These are phyloP conservation scores for Colletotrichum godetiae DNA, from an alignment of 2,329 filamentous ascomycete species.

Conservation along the genomic window DNA sequence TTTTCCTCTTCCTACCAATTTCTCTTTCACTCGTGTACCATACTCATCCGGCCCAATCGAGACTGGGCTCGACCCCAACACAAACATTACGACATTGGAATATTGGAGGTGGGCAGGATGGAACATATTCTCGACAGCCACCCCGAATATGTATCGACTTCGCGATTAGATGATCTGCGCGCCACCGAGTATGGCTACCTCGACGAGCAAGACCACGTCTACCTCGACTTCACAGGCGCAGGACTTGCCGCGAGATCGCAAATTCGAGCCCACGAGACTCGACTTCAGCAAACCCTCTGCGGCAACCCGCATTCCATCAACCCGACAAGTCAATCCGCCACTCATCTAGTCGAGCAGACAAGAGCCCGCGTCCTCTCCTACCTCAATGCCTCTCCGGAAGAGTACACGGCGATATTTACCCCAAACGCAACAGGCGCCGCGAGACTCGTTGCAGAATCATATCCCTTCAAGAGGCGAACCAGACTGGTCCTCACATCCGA, in stretches of 20 bases:
- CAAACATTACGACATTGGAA: background rate
- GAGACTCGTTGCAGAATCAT: conserved; percentile 52
- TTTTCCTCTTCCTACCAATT: background rate
- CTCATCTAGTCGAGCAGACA: conserved; percentile 45
- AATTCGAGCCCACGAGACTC: conserved; percentile 44
- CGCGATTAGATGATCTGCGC: conserved; percentile 45
- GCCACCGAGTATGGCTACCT: conserved; percentile 49
- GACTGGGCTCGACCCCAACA: no score
- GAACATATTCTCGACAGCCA: conserved; percentile 37
- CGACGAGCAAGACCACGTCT: conserved; percentile 50
- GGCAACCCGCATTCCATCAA: conserved; percentile 55
- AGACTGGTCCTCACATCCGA: conserved; percentile 50
- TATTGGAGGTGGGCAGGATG: background rate
- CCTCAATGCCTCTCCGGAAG: conserved; percentile 48
- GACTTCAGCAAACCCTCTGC: conserved; percentile 43
- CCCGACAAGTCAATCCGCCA: conserved; percentile 49
- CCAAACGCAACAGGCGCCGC: conserved; percentile 53
- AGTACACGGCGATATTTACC: conserved; percentile 54
- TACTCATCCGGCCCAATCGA: no score
- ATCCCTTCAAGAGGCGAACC: conserved; percentile 43
- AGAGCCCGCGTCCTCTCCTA: conserved; percentile 46
- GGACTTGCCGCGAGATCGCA: conserved; percentile 49
- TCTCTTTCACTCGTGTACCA: background rate
- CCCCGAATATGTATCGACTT: conserved; percentile 48
- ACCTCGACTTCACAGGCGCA: conserved; percentile 55